Conservation (phyloP, 1,139 yeast genomes). For the Suhomyces choctaworum region DNA sequence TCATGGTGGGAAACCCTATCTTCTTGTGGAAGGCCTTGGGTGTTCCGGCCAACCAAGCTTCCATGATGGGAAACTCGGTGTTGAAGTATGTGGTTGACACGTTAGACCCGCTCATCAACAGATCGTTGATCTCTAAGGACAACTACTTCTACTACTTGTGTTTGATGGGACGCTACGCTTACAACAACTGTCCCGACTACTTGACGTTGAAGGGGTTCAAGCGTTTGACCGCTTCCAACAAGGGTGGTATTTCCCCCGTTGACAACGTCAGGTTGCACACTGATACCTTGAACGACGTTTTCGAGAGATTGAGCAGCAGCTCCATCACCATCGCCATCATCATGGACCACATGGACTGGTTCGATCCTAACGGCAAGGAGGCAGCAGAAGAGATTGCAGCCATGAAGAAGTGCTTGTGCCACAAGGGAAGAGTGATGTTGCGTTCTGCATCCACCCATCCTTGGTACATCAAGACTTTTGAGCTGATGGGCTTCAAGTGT, state of each 20-base stretch:
- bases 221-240: slow-evolving; percentile 39
- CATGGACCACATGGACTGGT: slow-evolving; percentile 96
- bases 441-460: slow-evolving; percentile 75
- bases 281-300: slow-evolving; percentile 74
- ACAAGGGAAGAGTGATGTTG: slow-evolving; percentile 72
- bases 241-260: slow-evolving; percentile 42
- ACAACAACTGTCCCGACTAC: slow-evolving; percentile 73
- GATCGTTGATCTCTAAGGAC: slow-evolving; percentile 65
- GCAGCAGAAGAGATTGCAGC: slow-evolving; percentile 69
- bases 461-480: slow-evolving; percentile 74
- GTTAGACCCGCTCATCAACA: slow-evolving; percentile 67
- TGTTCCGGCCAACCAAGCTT: slow-evolving; percentile 81
- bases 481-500: slow-evolving; percentile 64
- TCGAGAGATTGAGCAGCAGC: slow-evolving; percentile 59
- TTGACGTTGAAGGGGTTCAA: slow-evolving; percentile 60
- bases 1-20: slow-evolving; percentile 75
- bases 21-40: slow-evolving; percentile 88
- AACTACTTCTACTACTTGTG: slow-evolving; percentile 78
- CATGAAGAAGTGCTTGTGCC: slow-evolving; percentile 59
- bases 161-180: slow-evolving; percentile 61
- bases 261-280: slow-evolving; percentile 77
- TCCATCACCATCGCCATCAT: slow-evolving; percentile 75
- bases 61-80: slow-evolving; percentile 73
- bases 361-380: slow-evolving; percentile 62
- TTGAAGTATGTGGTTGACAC: slow-evolving; percentile 74